These are phyloP conservation scores for Rhododendron ferrugineum DNA, from an alignment of 148 eudicot species.

Conservation along the genomic window DNA sequence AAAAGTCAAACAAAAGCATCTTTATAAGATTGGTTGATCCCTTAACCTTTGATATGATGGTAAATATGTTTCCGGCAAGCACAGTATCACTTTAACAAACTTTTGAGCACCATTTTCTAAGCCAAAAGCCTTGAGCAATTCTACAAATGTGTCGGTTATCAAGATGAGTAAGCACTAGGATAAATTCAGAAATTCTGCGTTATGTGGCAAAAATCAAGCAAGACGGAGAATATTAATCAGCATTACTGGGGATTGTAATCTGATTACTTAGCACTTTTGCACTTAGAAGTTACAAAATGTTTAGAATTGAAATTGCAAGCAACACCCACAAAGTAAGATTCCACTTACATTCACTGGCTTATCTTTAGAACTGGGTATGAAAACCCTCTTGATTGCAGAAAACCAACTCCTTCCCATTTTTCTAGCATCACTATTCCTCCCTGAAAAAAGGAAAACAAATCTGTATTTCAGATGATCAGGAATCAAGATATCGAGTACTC, in stretches of 20 bases:
- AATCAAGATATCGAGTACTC: neutral
- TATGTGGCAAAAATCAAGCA: neutral
- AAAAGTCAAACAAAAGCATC: neutral
- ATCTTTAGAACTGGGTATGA: conserved; percentile 69
- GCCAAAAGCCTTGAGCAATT: neutral
- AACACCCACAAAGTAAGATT: conserved; percentile 1
- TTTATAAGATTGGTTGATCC: neutral
- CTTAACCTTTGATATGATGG: neutral
- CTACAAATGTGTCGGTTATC: neutral
- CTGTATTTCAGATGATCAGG: neutral
- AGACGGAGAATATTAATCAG: neutral
- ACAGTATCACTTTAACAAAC: neutral
- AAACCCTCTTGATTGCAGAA: conserved; percentile 90
- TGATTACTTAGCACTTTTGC: neutral
- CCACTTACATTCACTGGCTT: conserved; percentile 64
- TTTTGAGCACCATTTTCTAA: conserved; percentile 2
- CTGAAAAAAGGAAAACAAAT: conserved; percentile 15
- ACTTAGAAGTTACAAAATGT: neutral
- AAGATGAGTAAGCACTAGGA: neutral
- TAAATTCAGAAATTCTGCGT: neutral
- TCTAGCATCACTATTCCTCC: conserved; percentile 58
- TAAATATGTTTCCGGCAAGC: neutral
- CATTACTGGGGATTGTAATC: neutral
- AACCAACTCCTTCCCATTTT: conserved; percentile 97
- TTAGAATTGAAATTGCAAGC: neutral